Evolutionary conservation across 2,329 filamentous ascomycete genomes (phyloP).

Genomic region (Fusarium tupiense): DNA sequence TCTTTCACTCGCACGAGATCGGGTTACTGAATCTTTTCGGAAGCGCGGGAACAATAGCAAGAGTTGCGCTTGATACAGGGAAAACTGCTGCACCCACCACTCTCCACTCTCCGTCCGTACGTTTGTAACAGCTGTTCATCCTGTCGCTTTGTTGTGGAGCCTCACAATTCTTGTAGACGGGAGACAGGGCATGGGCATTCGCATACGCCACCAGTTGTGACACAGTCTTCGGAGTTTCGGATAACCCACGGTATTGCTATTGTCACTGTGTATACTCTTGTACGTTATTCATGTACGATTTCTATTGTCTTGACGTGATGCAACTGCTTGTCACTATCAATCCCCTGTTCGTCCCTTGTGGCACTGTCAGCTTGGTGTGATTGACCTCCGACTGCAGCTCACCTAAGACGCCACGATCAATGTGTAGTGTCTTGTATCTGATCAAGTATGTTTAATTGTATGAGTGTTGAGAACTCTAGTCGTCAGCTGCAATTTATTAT

Average conservation of each 20-base stretch:
- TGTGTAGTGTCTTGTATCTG: background rate
- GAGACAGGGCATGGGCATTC: constrained; percentile 1
- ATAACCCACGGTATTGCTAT: constrained; percentile 16
- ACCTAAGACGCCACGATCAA: background rate
- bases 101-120: background rate
- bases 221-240: constrained; percentile 38
- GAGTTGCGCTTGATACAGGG: constrained; percentile 5
- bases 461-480: no score
- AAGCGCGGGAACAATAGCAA: constrained; percentile 5
- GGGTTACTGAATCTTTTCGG: constrained; percentile 23
- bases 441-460: no score
- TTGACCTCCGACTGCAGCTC: background rate
- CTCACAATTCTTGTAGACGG: constrained; percentile 5
- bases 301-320: background rate
- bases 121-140: constrained; percentile 36
- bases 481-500: background rate
- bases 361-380: background rate
- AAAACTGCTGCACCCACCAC: constrained; percentile 6
- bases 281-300: background rate
- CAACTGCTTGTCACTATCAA: background rate
- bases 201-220: constrained; percentile 36
- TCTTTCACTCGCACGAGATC: constrained; percentile 37
- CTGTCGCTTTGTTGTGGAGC: constrained; percentile 28
- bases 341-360: background rate
- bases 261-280: background rate